phyloP scores from a whole-genome alignment of 1,284 basidiomycete genomes.

The Apiotrichum akiyoshidainum region DNA sequence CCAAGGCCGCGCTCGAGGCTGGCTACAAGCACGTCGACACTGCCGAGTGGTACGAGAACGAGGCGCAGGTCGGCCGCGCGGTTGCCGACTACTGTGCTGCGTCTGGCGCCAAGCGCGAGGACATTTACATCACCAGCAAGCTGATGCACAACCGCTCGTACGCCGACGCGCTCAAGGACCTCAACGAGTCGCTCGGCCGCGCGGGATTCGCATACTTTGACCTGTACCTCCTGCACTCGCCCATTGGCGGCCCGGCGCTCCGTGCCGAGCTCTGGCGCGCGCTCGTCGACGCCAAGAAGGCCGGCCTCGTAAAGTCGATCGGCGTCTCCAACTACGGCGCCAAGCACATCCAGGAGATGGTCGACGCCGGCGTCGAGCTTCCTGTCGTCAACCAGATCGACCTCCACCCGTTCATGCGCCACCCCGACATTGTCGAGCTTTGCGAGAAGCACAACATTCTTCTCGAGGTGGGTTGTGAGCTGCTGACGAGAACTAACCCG shows the following conservation, averaged over 20 bases:
- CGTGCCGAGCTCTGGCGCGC: slow-evolving; percentile 53
- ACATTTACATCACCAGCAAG: slow-evolving; percentile 68
- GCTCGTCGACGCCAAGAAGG: slow-evolving; percentile 49
- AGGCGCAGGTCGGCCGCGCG: slow-evolving; percentile 61
- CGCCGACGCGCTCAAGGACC: slow-evolving; percentile 55
- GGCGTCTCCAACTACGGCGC: slow-evolving; percentile 54
- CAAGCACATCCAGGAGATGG: slow-evolving; percentile 54
- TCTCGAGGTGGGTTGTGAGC: slow-evolving; percentile 45
- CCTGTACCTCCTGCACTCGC: slow-evolving; percentile 52
- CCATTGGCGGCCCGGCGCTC: slow-evolving; percentile 49
- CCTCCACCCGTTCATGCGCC: slow-evolving; percentile 52
- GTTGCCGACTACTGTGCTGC: slow-evolving; percentile 56
- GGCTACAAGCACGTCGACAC: slow-evolving; percentile 66
- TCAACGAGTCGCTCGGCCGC: slow-evolving; percentile 58
- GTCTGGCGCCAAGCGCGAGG: slow-evolving; percentile 54
- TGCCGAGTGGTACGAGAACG: slow-evolving; percentile 61
- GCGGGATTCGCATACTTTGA: slow-evolving; percentile 56
- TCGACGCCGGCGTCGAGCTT: slow-evolving; percentile 36
- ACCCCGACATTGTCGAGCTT: slow-evolving; percentile 52
- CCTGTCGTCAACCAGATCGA: slow-evolving; percentile 52
- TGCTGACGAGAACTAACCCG: background rate
- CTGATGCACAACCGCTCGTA: slow-evolving; percentile 61
- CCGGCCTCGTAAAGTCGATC: slow-evolving; percentile 50
- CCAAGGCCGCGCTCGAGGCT: slow-evolving; percentile 64
- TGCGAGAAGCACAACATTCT: slow-evolving; percentile 53